Conservation (phyloP, 139 green algal species). For the Yamagishiella unicocca region DNA sequence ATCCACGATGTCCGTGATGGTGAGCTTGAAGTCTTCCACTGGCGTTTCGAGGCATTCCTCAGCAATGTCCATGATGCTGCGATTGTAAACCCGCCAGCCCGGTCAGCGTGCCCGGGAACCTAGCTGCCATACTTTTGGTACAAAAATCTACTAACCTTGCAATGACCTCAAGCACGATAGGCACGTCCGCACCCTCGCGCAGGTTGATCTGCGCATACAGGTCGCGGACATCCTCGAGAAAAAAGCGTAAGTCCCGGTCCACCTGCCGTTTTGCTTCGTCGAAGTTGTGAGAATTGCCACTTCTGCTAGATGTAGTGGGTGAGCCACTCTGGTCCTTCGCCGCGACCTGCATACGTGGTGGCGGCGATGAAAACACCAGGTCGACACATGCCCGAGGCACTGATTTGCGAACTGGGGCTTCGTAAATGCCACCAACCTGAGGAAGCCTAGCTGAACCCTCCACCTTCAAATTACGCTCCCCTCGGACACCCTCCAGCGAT, state of each 20-base stretch:
- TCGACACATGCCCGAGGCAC: no score
- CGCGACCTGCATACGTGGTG: not conserved
- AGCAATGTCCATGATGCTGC: constrained; percentile 62
- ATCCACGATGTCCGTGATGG: constrained; percentile 76
- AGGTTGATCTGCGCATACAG: constrained; percentile 39
- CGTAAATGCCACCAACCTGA: constrained; percentile 22
- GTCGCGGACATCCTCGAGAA: constrained; percentile 44
- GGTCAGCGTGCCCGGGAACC: not conserved
- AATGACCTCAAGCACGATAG: constrained; percentile 50
- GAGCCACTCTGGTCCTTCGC: constrained; percentile 2
- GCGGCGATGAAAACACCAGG: no score
- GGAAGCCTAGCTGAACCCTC: constrained; percentile 41
- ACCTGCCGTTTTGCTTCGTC: constrained; percentile 48
- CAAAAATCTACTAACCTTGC: not conserved
- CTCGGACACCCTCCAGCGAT: constrained; percentile 32
- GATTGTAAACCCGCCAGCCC: not conserved
- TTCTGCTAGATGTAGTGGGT: constrained; percentile 14
- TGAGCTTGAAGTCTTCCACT: constrained; percentile 71
- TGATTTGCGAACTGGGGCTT: no score
- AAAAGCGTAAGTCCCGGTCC: constrained; percentile 40
- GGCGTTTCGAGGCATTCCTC: constrained; percentile 75
- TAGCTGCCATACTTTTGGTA: not conserved
- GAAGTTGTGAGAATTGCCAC: constrained; percentile 22
- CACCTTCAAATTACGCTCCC: constrained; percentile 38
- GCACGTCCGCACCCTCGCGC: constrained; percentile 46